Conservation (phyloP, 140 eudicot species). For the Stevia rebaudiana region DNA sequence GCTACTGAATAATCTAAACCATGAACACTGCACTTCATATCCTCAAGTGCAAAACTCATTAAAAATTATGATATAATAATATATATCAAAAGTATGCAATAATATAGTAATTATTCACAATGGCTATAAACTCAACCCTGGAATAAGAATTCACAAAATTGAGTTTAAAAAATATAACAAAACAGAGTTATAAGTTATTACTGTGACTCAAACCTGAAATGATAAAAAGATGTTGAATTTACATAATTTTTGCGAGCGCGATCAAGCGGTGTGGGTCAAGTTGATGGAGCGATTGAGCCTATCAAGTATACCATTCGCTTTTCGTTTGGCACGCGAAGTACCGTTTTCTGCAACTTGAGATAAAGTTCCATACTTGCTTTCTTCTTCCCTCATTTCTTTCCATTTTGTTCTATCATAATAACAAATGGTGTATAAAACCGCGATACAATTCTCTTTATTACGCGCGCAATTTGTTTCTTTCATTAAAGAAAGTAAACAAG, state of each 20-base stretch:
- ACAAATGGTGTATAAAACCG: constrained; percentile 58
- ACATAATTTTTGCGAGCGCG: constrained; percentile 35
- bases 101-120: constrained; percentile 38
- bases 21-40: constrained; percentile 11
- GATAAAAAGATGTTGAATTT: constrained; percentile 42
- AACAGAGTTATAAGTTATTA: constrained; percentile 15
- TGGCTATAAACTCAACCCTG: constrained; percentile 35
- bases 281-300: constrained; percentile 64
- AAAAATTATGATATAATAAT: constrained; percentile 6
- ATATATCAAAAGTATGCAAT: constrained; percentile 3
- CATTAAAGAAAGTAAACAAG: constrained; percentile 62
- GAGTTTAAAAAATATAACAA: constrained; percentile 9
- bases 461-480: constrained; percentile 69
- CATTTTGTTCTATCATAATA: constrained; percentile 57
- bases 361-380: constrained; percentile 48
- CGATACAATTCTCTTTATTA: constrained; percentile 69
- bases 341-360: constrained; percentile 77
- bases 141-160: constrained; percentile 38
- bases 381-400: constrained; percentile 86
- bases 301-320: constrained; percentile 87
- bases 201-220: constrained; percentile 36
- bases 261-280: constrained; percentile 81
- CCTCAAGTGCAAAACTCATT: constrained; percentile 42
- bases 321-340: constrained; percentile 90
- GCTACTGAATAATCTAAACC: constrained; percentile 15